Percentiles rank a stretch among this genome's conserved stretches.
phyloP scores from a whole-genome alignment of 73 alveolate species.

The Strombidium stylifer region DNA sequence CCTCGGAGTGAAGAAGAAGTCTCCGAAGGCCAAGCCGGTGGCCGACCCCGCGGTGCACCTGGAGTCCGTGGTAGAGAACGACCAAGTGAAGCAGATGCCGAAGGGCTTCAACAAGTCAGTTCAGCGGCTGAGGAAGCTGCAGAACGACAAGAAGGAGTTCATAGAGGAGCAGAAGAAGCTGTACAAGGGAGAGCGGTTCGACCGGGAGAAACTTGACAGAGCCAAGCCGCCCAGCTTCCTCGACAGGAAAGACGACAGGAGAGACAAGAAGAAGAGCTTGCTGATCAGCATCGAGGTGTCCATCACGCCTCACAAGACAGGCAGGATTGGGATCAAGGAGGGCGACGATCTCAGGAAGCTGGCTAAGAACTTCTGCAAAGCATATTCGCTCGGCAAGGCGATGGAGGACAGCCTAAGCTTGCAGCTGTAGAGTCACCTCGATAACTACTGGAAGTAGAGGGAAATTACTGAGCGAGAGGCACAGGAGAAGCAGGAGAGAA shows the following conservation, averaged over 20 bases:
- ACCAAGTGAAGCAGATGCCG: too few species aligned
- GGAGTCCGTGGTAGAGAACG: too few species aligned
- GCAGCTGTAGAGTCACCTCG: conserved; percentile 5
- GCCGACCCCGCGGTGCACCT: too few species aligned
- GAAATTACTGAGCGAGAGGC: conserved; percentile 20
- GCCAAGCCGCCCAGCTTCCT: conserved; percentile 35
- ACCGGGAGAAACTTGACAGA: neutral
- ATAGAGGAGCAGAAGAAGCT: neutral
- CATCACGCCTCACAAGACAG: conserved; percentile 18
- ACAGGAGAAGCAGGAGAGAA: too few species aligned
- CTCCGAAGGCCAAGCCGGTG: too few species aligned
- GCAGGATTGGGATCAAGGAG: conserved; percentile 46
- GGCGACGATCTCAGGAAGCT: conserved; percentile 45
- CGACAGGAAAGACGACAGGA: neutral
- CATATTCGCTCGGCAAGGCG: conserved; percentile 23
- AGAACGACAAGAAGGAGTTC: neutral
- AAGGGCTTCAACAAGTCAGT: neutral
- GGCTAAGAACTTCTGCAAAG: conserved; percentile 35
- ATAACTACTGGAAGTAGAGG: too few species aligned
- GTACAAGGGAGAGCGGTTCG: conserved; percentile 24
- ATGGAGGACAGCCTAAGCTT: conserved; percentile 12
- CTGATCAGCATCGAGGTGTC: conserved; percentile 37
- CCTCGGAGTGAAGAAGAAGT: too few species aligned
- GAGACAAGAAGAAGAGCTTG: conserved; percentile 27
- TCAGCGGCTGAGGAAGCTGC: neutral